These are phyloP conservation scores for Strobilomyces confusus DNA, from an alignment of 768 basidiomycete genomes.

Conservation along the genomic window DNA sequence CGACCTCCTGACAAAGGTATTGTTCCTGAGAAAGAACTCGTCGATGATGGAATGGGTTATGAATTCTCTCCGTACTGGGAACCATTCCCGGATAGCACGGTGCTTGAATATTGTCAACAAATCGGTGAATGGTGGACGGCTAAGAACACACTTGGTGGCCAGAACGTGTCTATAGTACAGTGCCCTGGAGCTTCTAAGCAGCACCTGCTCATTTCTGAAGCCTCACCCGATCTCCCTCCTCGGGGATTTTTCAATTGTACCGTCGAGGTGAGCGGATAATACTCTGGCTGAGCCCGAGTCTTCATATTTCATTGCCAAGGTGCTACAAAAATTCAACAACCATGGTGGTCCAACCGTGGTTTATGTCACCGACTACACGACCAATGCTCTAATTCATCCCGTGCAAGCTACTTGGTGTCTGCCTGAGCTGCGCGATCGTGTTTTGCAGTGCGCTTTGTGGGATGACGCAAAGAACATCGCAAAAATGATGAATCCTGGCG, in stretches of 20 bases:
- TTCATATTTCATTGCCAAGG: constrained; percentile 31
- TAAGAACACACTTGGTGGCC: constrained; percentile 18
- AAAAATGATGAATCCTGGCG: constrained; percentile 41
- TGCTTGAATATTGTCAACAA: constrained; percentile 40
- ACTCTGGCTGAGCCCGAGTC: background rate
- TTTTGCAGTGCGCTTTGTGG: constrained; percentile 61
- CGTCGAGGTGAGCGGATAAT: constrained; percentile 45
- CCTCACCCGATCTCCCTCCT: constrained; percentile 40
- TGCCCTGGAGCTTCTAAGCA: constrained; percentile 22
- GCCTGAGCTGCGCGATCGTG: constrained; percentile 37
- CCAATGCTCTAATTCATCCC: constrained; percentile 32
- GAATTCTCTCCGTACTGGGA: constrained; percentile 43
- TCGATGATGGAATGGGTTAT: constrained; percentile 35
- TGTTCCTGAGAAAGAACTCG: constrained; percentile 33
- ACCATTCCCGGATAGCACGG: constrained; percentile 32
- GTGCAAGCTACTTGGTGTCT: constrained; percentile 47
- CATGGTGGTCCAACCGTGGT: constrained; percentile 40
- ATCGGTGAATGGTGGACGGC: constrained; percentile 53
- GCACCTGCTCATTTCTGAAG: constrained; percentile 51
- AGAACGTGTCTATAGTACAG: constrained; percentile 14
- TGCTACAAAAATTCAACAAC: constrained; percentile 42
- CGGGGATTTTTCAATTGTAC: constrained; percentile 60
- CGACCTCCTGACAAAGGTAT: constrained; percentile 36
- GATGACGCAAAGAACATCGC: constrained; percentile 43
- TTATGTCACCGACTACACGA: constrained; percentile 67